phyloP scores from a whole-genome alignment of 257 asterid species.

The Lycium ferocissimum region DNA sequence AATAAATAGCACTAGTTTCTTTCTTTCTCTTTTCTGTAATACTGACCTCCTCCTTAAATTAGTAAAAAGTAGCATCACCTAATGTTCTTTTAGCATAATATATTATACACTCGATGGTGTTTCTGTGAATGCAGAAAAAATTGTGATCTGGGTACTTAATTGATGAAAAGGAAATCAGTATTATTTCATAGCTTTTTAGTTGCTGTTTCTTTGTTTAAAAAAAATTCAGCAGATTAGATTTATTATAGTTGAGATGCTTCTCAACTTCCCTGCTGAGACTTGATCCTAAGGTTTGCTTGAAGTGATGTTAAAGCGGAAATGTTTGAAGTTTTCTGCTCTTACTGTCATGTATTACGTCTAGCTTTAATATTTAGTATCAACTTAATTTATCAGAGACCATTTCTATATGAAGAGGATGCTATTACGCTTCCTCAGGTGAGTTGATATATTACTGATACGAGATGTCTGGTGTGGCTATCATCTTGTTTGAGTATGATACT shows the following conservation, averaged over 20 bases:
- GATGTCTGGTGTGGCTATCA: neutral
- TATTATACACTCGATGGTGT: neutral
- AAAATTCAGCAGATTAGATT: neutral
- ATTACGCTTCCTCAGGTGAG: neutral
- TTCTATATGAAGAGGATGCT: neutral
- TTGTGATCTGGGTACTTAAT: neutral
- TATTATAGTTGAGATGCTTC: neutral
- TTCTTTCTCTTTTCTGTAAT: neutral
- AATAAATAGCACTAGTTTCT: neutral
- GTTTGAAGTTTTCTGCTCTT: neutral
- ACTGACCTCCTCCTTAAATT: neutral
- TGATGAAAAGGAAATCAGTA: neutral
- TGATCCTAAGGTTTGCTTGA: slow-evolving; percentile 3
- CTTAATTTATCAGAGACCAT: neutral
- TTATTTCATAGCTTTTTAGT: neutral
- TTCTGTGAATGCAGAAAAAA: neutral
- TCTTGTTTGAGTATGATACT: neutral
- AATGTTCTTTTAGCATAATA: slow-evolving; percentile 11
- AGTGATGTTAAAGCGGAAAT: neutral
- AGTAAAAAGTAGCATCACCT: neutral
- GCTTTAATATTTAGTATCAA: neutral
- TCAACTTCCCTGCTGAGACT: slow-evolving; percentile 10
- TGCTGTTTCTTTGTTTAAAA: neutral
- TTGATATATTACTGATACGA: neutral
- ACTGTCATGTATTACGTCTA: neutral